Conservation (phyloP, 148 eudicot species). For the Spergularia marina region DNA sequence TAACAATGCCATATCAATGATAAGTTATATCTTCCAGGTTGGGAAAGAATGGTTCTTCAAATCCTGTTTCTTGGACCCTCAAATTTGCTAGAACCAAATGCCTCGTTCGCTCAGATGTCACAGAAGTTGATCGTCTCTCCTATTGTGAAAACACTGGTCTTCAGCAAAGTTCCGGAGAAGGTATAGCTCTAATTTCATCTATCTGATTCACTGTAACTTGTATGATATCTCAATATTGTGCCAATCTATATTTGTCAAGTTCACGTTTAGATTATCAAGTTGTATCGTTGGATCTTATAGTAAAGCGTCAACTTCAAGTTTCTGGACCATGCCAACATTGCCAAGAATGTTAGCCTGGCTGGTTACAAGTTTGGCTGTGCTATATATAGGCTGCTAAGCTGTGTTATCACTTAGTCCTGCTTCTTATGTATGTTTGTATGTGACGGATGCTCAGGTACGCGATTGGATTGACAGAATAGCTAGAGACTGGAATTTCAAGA, state of each 20-base stretch:
- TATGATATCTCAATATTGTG: background rate
- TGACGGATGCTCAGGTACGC: constrained; percentile 49
- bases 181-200: constrained; percentile 30
- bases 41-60: constrained; percentile 99
- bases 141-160: constrained; percentile 91
- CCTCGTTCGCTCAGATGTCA: constrained; percentile 92
- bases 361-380: no score
- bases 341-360: no score
- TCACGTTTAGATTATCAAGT: no score
- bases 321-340: no score
- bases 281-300: no score
- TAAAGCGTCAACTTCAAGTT: no score
- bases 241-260: no score
- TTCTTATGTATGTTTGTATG: background rate
- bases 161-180: constrained; percentile 99
- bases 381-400: no score
- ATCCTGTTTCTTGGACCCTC: constrained; percentile 97
- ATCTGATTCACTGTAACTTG: background rate
- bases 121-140: constrained; percentile 97
- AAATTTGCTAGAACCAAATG: constrained; percentile 88
- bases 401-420: background rate
- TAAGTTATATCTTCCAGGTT: constrained; percentile 46
- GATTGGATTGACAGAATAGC: constrained; percentile 87
- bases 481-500: constrained; percentile 87
- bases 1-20: background rate